A percentile compares a stretch with the other conserved stretches of the same genome.
Evolutionary conservation across 352 stramenopile genomes (phyloP).

Genomic region (Phytophthora fragariae): DNA sequence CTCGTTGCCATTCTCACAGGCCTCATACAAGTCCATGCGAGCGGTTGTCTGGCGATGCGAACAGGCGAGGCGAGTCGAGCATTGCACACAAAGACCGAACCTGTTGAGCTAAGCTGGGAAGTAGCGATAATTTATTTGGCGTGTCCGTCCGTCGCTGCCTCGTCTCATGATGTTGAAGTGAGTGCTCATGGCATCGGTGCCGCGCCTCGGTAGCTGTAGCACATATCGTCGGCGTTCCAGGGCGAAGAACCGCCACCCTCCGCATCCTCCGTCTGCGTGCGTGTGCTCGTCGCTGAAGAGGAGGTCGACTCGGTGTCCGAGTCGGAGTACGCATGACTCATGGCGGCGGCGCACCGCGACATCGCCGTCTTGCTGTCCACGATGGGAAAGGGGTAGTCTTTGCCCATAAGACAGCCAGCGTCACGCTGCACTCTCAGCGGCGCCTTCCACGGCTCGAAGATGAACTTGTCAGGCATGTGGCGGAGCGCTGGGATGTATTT

Average conservation of each 20-base stretch:
- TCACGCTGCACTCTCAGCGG: conserved; percentile 87
- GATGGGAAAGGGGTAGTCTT: conserved; percentile 96
- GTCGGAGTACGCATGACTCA: conserved; percentile 67
- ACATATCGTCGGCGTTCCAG: conserved; percentile 41
- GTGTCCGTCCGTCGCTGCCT: neutral
- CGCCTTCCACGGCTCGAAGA: conserved; percentile 98
- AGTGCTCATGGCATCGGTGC: conserved; percentile 2
- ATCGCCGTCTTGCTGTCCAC: conserved; percentile 91
- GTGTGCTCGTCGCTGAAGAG: conserved; percentile 16
- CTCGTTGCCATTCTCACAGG: conserved; percentile 86
- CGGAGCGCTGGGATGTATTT: conserved; percentile 93
- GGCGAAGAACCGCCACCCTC: neutral
- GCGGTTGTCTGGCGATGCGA: conserved; percentile 5
- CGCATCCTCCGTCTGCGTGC: conserved; percentile 13
- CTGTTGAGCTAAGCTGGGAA: conserved; percentile 11
- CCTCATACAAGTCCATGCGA: conserved; percentile 81
- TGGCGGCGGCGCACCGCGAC: conserved; percentile 93
- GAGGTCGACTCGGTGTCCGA: conserved; percentile 24
- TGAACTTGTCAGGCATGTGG: conserved; percentile 94
- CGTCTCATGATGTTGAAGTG: conserved; percentile 1
- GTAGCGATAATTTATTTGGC: conserved; percentile 18
- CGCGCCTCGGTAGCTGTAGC: conserved; percentile 35
- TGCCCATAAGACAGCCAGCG: conserved; percentile 89
- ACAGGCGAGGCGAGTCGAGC: conserved; percentile 10
- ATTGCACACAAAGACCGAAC: conserved; percentile 22